phyloP scores from a whole-genome alignment of 176 grass and related monocot species.

The Triticum timopheevii region DNA sequence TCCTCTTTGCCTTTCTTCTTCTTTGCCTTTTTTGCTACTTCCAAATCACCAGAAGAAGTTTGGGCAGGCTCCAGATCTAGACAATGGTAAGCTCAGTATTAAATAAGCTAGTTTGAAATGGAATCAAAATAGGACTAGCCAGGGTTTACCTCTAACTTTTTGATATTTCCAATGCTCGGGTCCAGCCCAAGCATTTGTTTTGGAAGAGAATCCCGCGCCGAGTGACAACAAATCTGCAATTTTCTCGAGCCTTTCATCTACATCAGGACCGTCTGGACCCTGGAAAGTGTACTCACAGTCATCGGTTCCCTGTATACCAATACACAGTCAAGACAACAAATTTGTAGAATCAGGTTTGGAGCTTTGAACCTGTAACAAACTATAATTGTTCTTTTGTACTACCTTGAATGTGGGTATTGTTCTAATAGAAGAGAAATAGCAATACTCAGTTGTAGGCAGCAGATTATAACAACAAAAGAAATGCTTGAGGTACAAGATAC shows the following conservation, averaged over 20 bases:
- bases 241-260: conserved; percentile 63
- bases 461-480: not conserved
- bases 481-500: not conserved
- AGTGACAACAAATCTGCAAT: conserved; percentile 76
- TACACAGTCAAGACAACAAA: not conserved
- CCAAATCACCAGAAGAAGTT: conserved; percentile 41
- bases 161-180: conserved; percentile 96
- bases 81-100: conserved; percentile 16
- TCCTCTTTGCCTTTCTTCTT: conserved; percentile 57
- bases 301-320: conserved; percentile 52
- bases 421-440: not conserved
- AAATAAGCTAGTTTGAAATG: conserved; percentile 7
- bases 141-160: conserved; percentile 71
- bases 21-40: conserved; percentile 54
- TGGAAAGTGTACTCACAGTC: conserved; percentile 59
- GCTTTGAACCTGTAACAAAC: not conserved
- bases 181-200: conserved; percentile 98
- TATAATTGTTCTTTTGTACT: not conserved
- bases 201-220: conserved; percentile 70
- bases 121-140: conserved; percentile 10
- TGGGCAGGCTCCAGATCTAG: conserved; percentile 51
- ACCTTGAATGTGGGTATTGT: not conserved
- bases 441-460: conserved; percentile 2
- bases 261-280: conserved; percentile 36
- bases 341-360: not conserved